Base-by-base conservation (phyloP, 805 yeast genomes). In the Metschnikowia kunwiensis region DNA sequence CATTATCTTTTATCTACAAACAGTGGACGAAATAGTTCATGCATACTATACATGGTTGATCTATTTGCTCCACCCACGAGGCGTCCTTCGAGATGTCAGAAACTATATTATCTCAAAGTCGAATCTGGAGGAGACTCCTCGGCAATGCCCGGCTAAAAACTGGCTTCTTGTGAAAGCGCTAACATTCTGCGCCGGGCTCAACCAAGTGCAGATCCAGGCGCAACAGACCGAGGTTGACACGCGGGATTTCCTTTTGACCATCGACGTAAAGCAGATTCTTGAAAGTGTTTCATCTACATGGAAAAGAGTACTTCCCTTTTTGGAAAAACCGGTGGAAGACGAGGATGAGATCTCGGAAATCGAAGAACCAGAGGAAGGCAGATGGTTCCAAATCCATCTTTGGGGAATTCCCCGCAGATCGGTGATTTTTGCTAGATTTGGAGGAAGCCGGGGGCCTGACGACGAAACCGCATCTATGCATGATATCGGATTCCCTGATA, bases 41-140 rank as follows among this genome's bases (percentile, higher is more conserved):
- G 20, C 21, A 8, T 10, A 15, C 23, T 24, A 32, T 19, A 11
- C 22, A 19, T 27, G 26, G 5, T 7, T 32, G 13, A 32, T 26
- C 21, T 32, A 37, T 36, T 9, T 32, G 3, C 34, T 37, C 22
- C 41, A 32, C 15, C 41, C 41, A 4, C 6, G 24, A 10, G 16
- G 12, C 3, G 41, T 19, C 1, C 2, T 24, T 9, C 19, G 18
- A n/a, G 30, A 27, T 5, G 7, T 28, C 5, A 23, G 18, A 5
- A 17, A 18, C 7, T 15, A 11, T 17, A n/a, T 37, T 14, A 4
- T 5, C 12, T 22, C 7, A 11, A 23, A 13, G n/a, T 6, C 11
- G 3, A 7, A n/a, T 7, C 11, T 25, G 7, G 32, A 18, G 2
- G 20, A 19, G 3, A 9, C 10, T n/a, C 18, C 24, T 2, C 13